Percentiles rank a stretch among this genome's conserved stretches.
These are phyloP conservation scores for Dittrichia graveolens DNA, from an alignment of 129 eudicot species.

Conservation along the genomic window DNA sequence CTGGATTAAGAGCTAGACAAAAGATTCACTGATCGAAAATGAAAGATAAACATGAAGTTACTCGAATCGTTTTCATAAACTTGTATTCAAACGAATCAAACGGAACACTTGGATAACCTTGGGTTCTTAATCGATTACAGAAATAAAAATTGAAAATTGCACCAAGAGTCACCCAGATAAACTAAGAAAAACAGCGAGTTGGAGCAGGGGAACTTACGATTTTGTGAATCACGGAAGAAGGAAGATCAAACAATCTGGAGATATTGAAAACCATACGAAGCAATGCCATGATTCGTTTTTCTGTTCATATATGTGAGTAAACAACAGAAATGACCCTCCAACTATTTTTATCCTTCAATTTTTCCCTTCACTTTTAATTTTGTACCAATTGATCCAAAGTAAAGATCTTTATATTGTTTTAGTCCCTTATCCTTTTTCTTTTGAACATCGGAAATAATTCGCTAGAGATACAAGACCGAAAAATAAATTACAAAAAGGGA, in stretches of 20 bases:
- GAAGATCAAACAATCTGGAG: slow-evolving; percentile 26
- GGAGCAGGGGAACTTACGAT: slow-evolving; percentile 19
- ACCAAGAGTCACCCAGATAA: not conserved
- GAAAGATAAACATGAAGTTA: slow-evolving; percentile 6
- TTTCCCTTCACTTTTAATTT: not conserved
- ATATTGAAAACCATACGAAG: slow-evolving; percentile 14
- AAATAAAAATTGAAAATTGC: not conserved
- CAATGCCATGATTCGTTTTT: slow-evolving; percentile 29
- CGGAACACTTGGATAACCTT: not conserved
- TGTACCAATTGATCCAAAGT: too few species aligned
- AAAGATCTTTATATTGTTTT: not conserved
- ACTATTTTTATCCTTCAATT: not conserved
- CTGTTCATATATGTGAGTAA: slow-evolving; percentile 25
- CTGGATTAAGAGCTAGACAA: slow-evolving; percentile 9
- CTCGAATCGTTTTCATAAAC: not conserved
- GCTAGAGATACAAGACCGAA: too few species aligned
- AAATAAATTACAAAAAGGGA: too few species aligned
- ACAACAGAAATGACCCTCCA: slow-evolving; percentile 27
- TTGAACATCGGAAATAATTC: too few species aligned
- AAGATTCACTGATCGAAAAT: not conserved
- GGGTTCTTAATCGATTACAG: not conserved
- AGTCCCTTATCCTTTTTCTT: not conserved
- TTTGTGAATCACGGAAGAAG: slow-evolving; percentile 16
- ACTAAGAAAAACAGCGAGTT: slow-evolving; percentile 7
- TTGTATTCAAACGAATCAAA: slow-evolving; percentile 20